phyloP scores from a whole-genome alignment of 257 asterid species.

The Scutellaria minor region DNA sequence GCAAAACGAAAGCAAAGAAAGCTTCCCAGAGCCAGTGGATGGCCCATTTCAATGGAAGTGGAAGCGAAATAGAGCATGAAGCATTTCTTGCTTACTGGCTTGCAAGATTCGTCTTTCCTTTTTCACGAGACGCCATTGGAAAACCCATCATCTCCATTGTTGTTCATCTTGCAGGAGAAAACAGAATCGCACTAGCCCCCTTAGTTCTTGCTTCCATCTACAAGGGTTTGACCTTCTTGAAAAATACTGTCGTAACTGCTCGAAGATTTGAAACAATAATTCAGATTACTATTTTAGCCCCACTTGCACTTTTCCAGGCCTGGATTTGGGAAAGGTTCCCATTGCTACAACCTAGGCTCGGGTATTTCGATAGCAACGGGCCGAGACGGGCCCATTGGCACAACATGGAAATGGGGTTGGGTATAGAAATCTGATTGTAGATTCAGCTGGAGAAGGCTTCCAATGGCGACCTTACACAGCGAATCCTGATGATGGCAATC shows the following conservation, averaged over 20 bases:
- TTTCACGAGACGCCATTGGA: not conserved
- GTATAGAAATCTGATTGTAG: slow-evolving; percentile 8
- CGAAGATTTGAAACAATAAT: not conserved
- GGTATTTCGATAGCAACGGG: not conserved
- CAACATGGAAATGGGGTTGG: not conserved
- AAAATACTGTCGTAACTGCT: slow-evolving; percentile 6
- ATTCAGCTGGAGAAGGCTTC: slow-evolving; percentile 23
- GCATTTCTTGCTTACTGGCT: slow-evolving; percentile 46
- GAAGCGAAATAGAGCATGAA: slow-evolving; percentile 39
- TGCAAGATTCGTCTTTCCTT: slow-evolving; percentile 39
- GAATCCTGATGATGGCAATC: not conserved
- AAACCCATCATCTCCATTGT: slow-evolving; percentile 26
- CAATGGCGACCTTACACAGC: slow-evolving; percentile 46
- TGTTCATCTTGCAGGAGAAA: slow-evolving; percentile 34
- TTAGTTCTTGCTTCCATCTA: slow-evolving; percentile 38
- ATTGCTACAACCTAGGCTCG: slow-evolving; percentile 16
- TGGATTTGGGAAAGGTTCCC: slow-evolving; percentile 62
- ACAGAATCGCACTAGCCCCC: slow-evolving; percentile 40
- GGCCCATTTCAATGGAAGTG: slow-evolving; percentile 33
- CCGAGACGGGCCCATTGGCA: slow-evolving; percentile 50
- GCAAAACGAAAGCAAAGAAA: not conserved
- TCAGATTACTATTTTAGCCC: not conserved
- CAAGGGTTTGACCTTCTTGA: slow-evolving; percentile 27
- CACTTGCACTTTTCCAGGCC: slow-evolving; percentile 42
- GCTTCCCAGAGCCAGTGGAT: slow-evolving; percentile 27